Base-by-base conservation (phyloP, 2,329 filamentous ascomycete species). In the Aspergillus phoenicis region DNA sequence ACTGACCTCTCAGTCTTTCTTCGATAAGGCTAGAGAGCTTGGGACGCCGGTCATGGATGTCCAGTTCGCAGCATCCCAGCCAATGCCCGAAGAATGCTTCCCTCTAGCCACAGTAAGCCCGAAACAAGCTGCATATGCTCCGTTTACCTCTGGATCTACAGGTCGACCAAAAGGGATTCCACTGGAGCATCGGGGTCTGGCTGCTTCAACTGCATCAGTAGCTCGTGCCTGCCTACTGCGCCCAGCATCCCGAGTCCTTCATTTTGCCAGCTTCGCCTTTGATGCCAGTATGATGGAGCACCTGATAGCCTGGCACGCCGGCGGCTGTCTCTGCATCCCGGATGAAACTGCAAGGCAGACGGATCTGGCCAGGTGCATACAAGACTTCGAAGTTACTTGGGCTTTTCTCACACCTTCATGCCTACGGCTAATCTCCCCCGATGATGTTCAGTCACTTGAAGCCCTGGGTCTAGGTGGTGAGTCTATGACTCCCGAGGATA, bases 361-460 rank as follows among this genome's bases (percentile, higher is more conserved):
- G 33, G 33, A 36, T 75, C 85, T 8, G 71, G 74, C 1, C 77
- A 76, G 0, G 77, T 76, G 33, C 0, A 82, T 86, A 33, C 77
- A 78, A 0, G 81, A 36, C 22, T 62, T 83, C 75, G 70, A 78
- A 6, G 79, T 82, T 24, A 82, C 77, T 36, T 81, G 78, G 78
- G 82, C 79, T 1, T 82, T 84, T 67, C 80, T 88, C 70, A 88
- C 48, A 6, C 48, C 48, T 8, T 52, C 48, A 4, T 33, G 20
- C 5, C 28, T 52, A 17, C 28, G 48, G 5, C n/a, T 52, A 13
- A 26, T 52, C 28, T 22, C 20, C 5, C 48, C 28, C 8, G 48
- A 52, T 8, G 48, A 52, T 4, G 20, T 24, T 52, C 48, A 5
- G 15, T 24, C 7, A 2, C 15, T 52, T 2, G 8, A 26, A n/a